Evolutionary conservation across 352 stramenopile species (phyloP), one percentile per base, ranked within the genome.

Genomic region (Pythium biforme): DNA sequence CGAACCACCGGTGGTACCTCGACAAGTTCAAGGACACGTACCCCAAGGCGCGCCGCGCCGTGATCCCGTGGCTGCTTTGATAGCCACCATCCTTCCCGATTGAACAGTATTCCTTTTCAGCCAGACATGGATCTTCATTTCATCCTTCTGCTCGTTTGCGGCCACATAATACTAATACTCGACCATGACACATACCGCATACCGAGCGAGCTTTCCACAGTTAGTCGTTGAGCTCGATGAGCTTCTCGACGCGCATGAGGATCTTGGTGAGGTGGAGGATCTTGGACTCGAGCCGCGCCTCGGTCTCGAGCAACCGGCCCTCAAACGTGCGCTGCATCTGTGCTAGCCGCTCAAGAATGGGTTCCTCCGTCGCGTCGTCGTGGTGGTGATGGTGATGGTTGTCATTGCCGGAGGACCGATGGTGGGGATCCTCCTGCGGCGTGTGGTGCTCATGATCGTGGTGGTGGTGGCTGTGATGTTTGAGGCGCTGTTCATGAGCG

Each of bases 221-320:
- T 41, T 56, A 58, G 23, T 83, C 70, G n/a, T 82, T 68, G 14
- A 76, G 53, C 52, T 90, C 75, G 47, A 90, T 81, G 59, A 83
- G 69, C 0, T 66, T 60, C 59, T 92, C 81, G 2, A 92, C 67
- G 12, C 78, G 75, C 40, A 87, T 65, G 29, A 92, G 61, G 45
- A 89, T 85, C 64, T 89, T 90, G 43, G 75, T 85, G 15, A 92
- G 61, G 48, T 83, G 76, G 57, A 86, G 73, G 4, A 92, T 54
- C 59, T 90, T 90, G 4, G 73, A 63, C 47, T 92, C 83, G n/a
- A 90, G 68, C 7, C 81, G 75, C 31, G 81, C 69, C 58, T 92
- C 83, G 1, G 79, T 87, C 54, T 88, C 81, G 23, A 77, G 20
- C 48, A 92, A 55, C 1, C 74, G 75, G 4, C 79, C 72, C 31